Conservation (phyloP, 2,329 filamentous ascomycete species). For the Parastagonospora nodorum region DNA sequence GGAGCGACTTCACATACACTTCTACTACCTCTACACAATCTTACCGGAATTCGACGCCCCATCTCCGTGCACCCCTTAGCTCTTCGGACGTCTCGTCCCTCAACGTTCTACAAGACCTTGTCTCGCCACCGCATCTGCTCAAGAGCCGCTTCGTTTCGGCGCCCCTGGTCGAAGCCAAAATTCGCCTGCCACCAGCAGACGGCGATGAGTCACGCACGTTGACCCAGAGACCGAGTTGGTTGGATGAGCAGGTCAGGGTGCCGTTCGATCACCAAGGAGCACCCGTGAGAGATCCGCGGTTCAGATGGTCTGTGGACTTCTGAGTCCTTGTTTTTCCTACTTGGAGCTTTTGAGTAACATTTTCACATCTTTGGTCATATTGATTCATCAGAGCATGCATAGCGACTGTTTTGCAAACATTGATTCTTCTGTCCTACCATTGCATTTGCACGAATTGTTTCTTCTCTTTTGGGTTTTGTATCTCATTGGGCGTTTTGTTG, state of each 20-base stretch:
- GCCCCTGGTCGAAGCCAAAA: slow-evolving; percentile 45
- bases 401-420: too few relatives aligned
- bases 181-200: slow-evolving; percentile 41
- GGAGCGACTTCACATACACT: slow-evolving; percentile 13
- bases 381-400: too few relatives aligned
- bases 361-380: not conserved
- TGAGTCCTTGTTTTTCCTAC: slow-evolving; percentile 14
- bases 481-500: too few relatives aligned
- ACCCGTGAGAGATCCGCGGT: slow-evolving; percentile 42
- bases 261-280: slow-evolving; percentile 43
- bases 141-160: slow-evolving; percentile 45
- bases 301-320: slow-evolving; percentile 52
- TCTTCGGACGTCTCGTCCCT: slow-evolving; percentile 46
- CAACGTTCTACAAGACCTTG: slow-evolving; percentile 46
- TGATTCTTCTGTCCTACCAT: too few relatives aligned
- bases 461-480: too few relatives aligned
- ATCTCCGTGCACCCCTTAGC: slow-evolving; percentile 31
- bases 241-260: slow-evolving; percentile 19
- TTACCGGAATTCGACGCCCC: slow-evolving; percentile 13
- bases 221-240: slow-evolving; percentile 9
- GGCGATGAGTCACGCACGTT: slow-evolving; percentile 31
- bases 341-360: not conserved
- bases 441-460: too few relatives aligned
- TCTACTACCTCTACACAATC: slow-evolving; percentile 31
- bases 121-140: slow-evolving; percentile 40